phyloP scores from a whole-genome alignment of 176 grass and related monocot genomes.

The Oryza meridionalis region DNA sequence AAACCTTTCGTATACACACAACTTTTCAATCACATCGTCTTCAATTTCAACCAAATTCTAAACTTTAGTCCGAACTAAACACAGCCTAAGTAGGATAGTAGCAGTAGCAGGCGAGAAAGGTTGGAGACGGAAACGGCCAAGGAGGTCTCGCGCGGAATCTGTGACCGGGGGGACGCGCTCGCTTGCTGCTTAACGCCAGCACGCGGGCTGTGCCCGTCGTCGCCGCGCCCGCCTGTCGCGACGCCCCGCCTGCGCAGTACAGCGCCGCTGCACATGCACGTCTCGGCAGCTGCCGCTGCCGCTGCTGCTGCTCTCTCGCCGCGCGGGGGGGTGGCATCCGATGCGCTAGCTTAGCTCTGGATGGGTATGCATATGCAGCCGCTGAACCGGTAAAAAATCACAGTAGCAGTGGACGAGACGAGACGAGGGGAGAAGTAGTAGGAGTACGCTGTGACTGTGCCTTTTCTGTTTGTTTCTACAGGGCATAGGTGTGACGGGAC shows the following conservation, averaged over 20 bases:
- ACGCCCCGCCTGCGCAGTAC: neutral
- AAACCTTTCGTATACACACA: too few species aligned
- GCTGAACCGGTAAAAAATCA: neutral
- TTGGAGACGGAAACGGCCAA: conserved; percentile 8
- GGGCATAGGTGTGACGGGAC: neutral
- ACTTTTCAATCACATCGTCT: too few species aligned
- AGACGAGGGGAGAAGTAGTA: neutral
- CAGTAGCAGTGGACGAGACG: neutral
- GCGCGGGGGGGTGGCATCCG: neutral
- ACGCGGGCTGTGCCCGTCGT: conserved; percentile 13
- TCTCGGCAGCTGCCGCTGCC: neutral
- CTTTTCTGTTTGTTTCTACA: neutral
- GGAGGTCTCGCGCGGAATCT: neutral
- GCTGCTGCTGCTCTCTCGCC: neutral
- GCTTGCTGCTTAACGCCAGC: neutral
- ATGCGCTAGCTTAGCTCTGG: neutral
- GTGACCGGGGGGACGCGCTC: neutral
- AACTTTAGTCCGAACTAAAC: too few species aligned
- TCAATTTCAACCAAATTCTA: too few species aligned
- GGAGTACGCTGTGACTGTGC: neutral
- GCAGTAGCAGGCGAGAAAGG: neutral
- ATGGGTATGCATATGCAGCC: neutral
- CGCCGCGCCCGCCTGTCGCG: conserved; percentile 1
- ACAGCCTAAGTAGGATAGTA: too few species aligned
- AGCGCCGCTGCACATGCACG: neutral